These are phyloP conservation scores for Jacaranda copaia DNA, from an alignment of 257 asterid species.

Conservation along the genomic window DNA sequence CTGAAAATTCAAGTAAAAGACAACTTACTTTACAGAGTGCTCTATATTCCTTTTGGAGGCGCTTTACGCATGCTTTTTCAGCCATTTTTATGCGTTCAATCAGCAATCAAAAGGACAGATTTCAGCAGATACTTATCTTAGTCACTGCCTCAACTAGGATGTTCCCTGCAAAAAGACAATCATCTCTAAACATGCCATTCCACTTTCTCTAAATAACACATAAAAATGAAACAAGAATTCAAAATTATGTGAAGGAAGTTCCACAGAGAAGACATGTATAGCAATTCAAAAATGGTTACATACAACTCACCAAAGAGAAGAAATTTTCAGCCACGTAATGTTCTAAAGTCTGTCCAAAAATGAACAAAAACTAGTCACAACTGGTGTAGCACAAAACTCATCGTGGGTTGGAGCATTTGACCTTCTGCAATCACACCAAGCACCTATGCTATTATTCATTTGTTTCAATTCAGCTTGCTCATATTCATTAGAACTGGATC, in stretches of 20 bases:
- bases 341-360: neutral
- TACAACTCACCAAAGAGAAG: neutral
- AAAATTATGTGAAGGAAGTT: neutral
- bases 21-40: slow-evolving; percentile 87
- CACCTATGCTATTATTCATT: neutral
- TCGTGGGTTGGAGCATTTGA: slow-evolving; percentile 2
- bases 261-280: too few species aligned
- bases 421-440: neutral
- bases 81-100: slow-evolving; percentile 57
- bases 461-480: neutral
- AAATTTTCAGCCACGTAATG: neutral
- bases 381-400: neutral
- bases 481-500: neutral
- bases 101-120: slow-evolving; percentile 18
- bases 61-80: slow-evolving; percentile 85
- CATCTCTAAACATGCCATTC: neutral
- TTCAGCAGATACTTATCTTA: slow-evolving; percentile 34
- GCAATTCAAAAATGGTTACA: too few species aligned
- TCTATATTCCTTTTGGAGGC: slow-evolving; percentile 97
- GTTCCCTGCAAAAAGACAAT: slow-evolving; percentile 38
- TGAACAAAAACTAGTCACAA: neutral
- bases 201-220: slow-evolving; percentile 16
- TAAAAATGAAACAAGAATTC: neutral
- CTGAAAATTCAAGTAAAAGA: slow-evolving; percentile 20
- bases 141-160: slow-evolving; percentile 31